Evolutionary conservation across 2,329 filamentous ascomycete genomes (phyloP), one percentile per base, ranked within the genome.

Genomic region (Dryadomyces quercivorus): DNA sequence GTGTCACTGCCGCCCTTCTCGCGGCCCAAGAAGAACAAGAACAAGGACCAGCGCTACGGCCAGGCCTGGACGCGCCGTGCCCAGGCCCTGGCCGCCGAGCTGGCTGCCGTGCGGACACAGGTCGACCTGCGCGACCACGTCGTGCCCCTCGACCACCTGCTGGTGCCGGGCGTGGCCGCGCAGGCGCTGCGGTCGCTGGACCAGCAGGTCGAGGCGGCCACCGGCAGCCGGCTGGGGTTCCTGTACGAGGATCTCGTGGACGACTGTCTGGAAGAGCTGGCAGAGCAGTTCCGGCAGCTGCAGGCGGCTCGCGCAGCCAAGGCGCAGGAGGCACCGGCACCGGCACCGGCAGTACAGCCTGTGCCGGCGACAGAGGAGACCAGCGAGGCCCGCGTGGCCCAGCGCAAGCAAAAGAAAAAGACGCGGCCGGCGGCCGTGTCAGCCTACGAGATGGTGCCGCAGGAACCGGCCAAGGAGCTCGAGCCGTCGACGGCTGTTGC

Each of bases 181-280:
- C 57, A 56, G 0, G 70, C 72, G 2, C 59, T 76, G 5, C 60
- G 62, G 2, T 56, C 60, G 0, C 62, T 77, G 0, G 65, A 74
- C 40, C 21, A 59, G 10, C 71, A 71, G 48, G 55, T 76, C 3
- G 40, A 63, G 1, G 62, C 69, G 0, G 70, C 69, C 26, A 58
- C 65, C 0, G 72, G 72, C 2, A 63, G 66, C 0, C 70, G 65
- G n/a, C 56, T 76, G 15, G 69, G 67, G 1, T 67, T 67, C 45
- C 59, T 76, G 0, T 77, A 75, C 56, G 63, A 72, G 47, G 69
- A 74, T 47, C 52, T 73, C 7, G 59, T 75, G 2, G 63, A 72
- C 0, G 66, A 71, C 1, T 69, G 67, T 52, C 47, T 75, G 0
- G 42, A 58, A 1, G 61, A 65, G 5, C 57, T 76, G 0, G 26